These are phyloP conservation scores for Senecio squalidus DNA, from an alignment of 140 eudicot species.

Conservation along the genomic window DNA sequence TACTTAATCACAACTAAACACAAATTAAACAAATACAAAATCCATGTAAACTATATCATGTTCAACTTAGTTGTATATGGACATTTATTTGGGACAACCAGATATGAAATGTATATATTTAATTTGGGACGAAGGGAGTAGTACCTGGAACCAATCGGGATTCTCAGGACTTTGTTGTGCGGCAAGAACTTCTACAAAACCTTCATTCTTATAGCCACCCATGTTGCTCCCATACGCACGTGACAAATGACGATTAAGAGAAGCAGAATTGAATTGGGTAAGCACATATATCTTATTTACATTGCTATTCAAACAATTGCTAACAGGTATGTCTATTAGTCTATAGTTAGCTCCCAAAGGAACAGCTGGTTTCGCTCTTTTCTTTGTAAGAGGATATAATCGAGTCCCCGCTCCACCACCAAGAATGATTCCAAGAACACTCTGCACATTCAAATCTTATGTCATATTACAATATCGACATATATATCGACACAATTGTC, in stretches of 20 bases:
- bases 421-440: slow-evolving; percentile 58
- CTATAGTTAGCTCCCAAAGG: slow-evolving; percentile 56
- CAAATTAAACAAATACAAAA: background rate
- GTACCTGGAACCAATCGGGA: slow-evolving; percentile 41
- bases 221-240: slow-evolving; percentile 51
- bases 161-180: slow-evolving; percentile 43
- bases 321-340: slow-evolving; percentile 51
- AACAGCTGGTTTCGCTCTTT: slow-evolving; percentile 58
- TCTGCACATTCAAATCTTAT: slow-evolving; percentile 26
- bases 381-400: slow-evolving; percentile 48
- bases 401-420: slow-evolving; percentile 63
- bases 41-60: background rate
- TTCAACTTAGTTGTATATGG: background rate
- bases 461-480: background rate
- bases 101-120: too few relatives aligned
- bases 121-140: too few relatives aligned
- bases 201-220: slow-evolving; percentile 53
- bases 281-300: slow-evolving; percentile 46
- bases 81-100: too few relatives aligned
- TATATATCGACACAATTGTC: too few relatives aligned
- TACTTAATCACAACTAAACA: slow-evolving; percentile 13
- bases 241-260: slow-evolving; percentile 58
- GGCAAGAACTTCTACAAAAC: slow-evolving; percentile 43
- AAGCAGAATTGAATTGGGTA: slow-evolving; percentile 38
- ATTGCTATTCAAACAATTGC: slow-evolving; percentile 53